A percentile compares a stretch with the other conserved stretches of the same genome.
phyloP scores from a whole-genome alignment of 2,329 filamentous ascomycete species.

The Colletotrichum cereale region DNA sequence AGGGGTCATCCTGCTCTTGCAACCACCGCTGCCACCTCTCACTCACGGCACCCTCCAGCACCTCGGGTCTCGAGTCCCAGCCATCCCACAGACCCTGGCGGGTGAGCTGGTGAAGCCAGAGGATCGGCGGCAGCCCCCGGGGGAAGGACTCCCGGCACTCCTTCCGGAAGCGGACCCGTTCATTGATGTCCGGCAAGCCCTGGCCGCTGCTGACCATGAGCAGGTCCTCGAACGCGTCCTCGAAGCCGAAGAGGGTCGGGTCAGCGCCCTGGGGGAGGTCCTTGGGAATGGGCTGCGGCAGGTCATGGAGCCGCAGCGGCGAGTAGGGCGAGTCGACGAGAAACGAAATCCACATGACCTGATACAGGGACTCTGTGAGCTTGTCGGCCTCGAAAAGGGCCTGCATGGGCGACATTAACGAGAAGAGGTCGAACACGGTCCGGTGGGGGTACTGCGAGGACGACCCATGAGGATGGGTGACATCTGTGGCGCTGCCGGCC shows the following conservation, averaged over 20 bases:
- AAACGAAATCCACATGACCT: constrained; percentile 50
- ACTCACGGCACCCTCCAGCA: constrained; percentile 33
- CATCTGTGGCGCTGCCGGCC: not conserved
- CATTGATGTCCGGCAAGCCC: constrained; percentile 55
- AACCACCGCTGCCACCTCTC: constrained; percentile 41
- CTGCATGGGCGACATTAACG: constrained; percentile 26
- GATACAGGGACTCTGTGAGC: constrained; percentile 38
- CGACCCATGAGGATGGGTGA: constrained; percentile 5
- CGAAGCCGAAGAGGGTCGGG: constrained; percentile 61
- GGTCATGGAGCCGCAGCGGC: constrained; percentile 57
- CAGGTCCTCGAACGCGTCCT: constrained; percentile 70
- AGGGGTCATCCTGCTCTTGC: constrained; percentile 35
- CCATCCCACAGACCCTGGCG: constrained; percentile 42
- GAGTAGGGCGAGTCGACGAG: constrained; percentile 57
- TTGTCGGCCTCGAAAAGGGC: constrained; percentile 35
- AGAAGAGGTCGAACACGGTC: constrained; percentile 32
- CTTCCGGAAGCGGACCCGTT: constrained; percentile 51
- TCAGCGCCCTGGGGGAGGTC: constrained; percentile 56
- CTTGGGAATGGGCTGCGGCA: constrained; percentile 61
- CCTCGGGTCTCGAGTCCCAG: constrained; percentile 37
- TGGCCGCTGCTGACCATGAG: constrained; percentile 60
- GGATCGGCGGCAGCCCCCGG: constrained; percentile 54
- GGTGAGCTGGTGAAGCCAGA: constrained; percentile 53
- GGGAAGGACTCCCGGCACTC: constrained; percentile 56
- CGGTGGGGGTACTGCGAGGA: constrained; percentile 20